Evolutionary conservation across 345 rosid genomes (phyloP).

Genomic region (Eucalyptus polybractea): DNA sequence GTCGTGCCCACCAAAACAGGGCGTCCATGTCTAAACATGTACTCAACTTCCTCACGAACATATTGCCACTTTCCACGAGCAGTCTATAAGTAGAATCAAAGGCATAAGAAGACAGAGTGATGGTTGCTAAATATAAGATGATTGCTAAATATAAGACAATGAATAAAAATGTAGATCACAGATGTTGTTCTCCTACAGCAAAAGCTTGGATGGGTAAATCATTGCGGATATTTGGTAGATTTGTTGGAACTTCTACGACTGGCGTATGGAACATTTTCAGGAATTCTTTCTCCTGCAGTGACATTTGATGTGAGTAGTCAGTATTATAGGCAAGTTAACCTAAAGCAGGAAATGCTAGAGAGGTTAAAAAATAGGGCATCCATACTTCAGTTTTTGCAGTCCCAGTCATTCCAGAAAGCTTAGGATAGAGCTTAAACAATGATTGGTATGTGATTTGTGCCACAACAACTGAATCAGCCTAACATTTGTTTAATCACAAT

Average conservation of each 20-base stretch:
- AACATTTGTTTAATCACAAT: not conserved
- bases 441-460: constrained; percentile 98
- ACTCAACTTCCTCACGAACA: constrained; percentile 79
- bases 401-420: constrained; percentile 98
- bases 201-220: constrained; percentile 94
- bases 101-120: not conserved
- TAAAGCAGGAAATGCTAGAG: not conserved
- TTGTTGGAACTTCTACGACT: constrained; percentile 92
- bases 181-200: constrained; percentile 44
- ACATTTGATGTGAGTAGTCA: not conserved
- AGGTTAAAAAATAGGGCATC: not conserved
- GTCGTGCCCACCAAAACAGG: constrained; percentile 98
- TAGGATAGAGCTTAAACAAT: constrained; percentile 90
- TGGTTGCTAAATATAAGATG: not conserved
- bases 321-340: not conserved
- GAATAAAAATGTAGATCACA: not conserved
- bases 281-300: constrained; percentile 79
- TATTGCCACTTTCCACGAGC: constrained; percentile 91
- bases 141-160: not conserved
- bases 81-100: constrained; percentile 35
- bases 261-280: constrained; percentile 87
- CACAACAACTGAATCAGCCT: constrained; percentile 96
- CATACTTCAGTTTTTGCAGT: constrained; percentile 97
- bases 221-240: constrained; percentile 74
- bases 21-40: constrained; percentile 88